Conservation (phyloP, 495 filamentous ascomycete species). For the Penicillium antarcticum region DNA sequence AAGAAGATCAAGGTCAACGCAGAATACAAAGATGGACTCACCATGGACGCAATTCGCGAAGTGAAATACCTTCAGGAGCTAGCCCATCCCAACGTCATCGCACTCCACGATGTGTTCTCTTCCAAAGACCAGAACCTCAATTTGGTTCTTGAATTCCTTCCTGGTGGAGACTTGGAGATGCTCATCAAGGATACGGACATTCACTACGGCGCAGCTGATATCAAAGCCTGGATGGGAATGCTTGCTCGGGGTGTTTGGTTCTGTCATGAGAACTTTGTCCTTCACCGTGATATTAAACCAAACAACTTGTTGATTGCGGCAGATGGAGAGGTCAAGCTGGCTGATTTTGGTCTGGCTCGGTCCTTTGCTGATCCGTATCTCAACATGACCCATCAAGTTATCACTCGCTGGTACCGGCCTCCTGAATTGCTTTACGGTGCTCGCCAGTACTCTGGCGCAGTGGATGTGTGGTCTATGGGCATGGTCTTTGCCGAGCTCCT, state of each 20-base stretch:
- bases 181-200: slow-evolving; percentile 84
- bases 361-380: slow-evolving; percentile 83
- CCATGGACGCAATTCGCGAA: slow-evolving; percentile 92
- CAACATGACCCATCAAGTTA: slow-evolving; percentile 89
- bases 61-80: slow-evolving; percentile 92
- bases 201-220: slow-evolving; percentile 73
- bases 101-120: slow-evolving; percentile 84
- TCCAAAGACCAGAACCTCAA: slow-evolving; percentile 93
- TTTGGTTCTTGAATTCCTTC: slow-evolving; percentile 89
- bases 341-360: slow-evolving; percentile 94
- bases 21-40: slow-evolving; percentile 79
- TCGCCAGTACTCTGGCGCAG: slow-evolving; percentile 80
- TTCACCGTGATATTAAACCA: slow-evolving; percentile 98
- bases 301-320: slow-evolving; percentile 95
- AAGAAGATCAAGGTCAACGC: slow-evolving; percentile 97
- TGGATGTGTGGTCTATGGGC: slow-evolving; percentile 95
- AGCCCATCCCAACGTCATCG: slow-evolving; percentile 93
- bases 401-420: slow-evolving; percentile 95
- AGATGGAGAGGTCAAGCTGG: slow-evolving; percentile 89
- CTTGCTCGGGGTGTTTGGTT: slow-evolving; percentile 89
- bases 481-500: slow-evolving; percentile 90
- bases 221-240: slow-evolving; percentile 99
- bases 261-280: slow-evolving; percentile 89
- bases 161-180: slow-evolving; percentile 86
- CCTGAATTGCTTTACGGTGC: slow-evolving; percentile 92